Evolutionary conservation across 2,329 filamentous ascomycete genomes (phyloP).

Genomic region (Hirsutella thompsonii): DNA sequence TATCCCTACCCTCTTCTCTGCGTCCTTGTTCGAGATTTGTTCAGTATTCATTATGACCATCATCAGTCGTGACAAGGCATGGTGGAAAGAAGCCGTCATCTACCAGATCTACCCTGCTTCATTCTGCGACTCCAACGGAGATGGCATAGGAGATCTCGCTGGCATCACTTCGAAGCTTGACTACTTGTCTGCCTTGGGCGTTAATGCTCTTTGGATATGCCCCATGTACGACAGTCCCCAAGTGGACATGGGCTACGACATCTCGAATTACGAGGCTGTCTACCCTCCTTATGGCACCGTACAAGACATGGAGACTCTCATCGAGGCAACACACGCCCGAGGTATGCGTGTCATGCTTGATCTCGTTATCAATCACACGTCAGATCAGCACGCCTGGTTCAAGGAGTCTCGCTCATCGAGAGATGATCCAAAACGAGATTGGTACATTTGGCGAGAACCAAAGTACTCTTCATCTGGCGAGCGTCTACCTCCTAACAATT

Average conservation of each 20-base stretch:
- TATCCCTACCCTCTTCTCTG: background rate
- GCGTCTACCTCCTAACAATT: constrained; percentile 63
- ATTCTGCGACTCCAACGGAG: constrained; percentile 42
- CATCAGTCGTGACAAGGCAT: constrained; percentile 14
- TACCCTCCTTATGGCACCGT: constrained; percentile 55
- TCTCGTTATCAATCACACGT: constrained; percentile 68
- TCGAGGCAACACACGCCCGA: constrained; percentile 44
- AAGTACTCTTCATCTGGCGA: constrained; percentile 41
- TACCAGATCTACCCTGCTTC: constrained; percentile 49
- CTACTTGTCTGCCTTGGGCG: constrained; percentile 46
- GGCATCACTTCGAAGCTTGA: constrained; percentile 51
- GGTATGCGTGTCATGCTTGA: constrained; percentile 63
- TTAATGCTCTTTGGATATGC: constrained; percentile 55
- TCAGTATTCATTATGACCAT: constrained; percentile 12
- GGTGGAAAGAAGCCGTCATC: constrained; percentile 45
- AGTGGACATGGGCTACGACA: constrained; percentile 59
- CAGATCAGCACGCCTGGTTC: constrained; percentile 61
- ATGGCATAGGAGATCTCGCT: constrained; percentile 47
- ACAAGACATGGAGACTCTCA: constrained; percentile 49
- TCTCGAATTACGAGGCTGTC: constrained; percentile 54
- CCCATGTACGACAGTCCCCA: constrained; percentile 54
- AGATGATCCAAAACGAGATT: constrained; percentile 52
- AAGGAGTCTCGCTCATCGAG: constrained; percentile 48
- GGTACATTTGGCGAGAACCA: constrained; percentile 50
- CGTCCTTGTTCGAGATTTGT: background rate